Percentiles rank a stretch among this genome's conserved stretches.
Evolutionary conservation across 139 green algal species (phyloP).

Genomic region (Chlamydomonas asymmetrica): DNA sequence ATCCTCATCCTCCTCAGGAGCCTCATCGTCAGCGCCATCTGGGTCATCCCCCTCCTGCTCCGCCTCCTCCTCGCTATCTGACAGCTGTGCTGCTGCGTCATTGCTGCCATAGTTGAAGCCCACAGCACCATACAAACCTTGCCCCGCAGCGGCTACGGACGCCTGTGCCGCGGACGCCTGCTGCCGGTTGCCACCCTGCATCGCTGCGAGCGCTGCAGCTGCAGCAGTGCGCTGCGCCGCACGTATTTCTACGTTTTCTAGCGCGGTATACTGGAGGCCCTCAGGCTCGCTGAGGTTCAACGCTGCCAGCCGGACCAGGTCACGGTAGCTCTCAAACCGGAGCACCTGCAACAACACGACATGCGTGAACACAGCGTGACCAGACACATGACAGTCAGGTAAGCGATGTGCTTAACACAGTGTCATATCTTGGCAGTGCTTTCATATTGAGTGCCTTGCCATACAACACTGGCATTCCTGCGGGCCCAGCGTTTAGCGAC

Average conservation of each 20-base stretch:
- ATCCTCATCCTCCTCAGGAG: slow-evolving; percentile 49
- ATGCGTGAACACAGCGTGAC: no score
- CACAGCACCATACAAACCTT: slow-evolving; percentile 59
- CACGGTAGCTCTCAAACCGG: slow-evolving; percentile 68
- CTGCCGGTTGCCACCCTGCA: slow-evolving; percentile 11
- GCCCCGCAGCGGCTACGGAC: no score
- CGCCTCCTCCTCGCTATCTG: slow-evolving; percentile 13
- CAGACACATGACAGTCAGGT: no score
- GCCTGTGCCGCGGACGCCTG: no score
- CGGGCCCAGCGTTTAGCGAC: no score
- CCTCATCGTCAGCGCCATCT: slow-evolving; percentile 15
- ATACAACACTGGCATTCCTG: no score
- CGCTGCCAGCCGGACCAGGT: slow-evolving; percentile 62
- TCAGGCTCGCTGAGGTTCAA: slow-evolving; percentile 44
- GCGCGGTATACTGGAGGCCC: slow-evolving; percentile 38
- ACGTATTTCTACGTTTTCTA: slow-evolving; percentile 63
- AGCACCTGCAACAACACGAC: slow-evolving; percentile 51
- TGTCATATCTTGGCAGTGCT: no score
- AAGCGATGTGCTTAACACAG: no score
- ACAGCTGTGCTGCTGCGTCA: background rate
- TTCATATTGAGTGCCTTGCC: no score
- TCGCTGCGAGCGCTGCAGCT: slow-evolving; percentile 24
- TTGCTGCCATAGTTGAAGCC: slow-evolving; percentile 64
- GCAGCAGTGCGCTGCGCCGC: slow-evolving; percentile 46
- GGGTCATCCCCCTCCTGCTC: background rate